These are phyloP conservation scores for Chalciporus pseudorubinellus DNA, from an alignment of 768 basidiomycete species.

Conservation along the genomic window DNA sequence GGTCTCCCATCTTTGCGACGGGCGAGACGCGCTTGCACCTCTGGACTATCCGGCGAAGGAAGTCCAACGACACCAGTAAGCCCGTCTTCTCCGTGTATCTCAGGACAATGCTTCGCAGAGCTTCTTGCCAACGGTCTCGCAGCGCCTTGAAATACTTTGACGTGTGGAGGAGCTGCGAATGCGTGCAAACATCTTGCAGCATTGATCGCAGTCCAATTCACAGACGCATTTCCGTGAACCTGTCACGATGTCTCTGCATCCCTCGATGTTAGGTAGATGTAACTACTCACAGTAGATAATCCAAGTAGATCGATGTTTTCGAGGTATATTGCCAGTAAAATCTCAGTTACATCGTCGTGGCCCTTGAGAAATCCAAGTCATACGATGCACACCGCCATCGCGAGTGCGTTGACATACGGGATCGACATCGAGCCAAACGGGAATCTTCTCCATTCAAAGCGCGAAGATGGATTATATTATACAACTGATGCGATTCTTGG, in stretches of 20 bases:
- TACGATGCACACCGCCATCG: neutral
- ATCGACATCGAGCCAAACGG: constrained; percentile 65
- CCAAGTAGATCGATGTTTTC: constrained; percentile 70
- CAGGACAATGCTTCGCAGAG: constrained; percentile 57
- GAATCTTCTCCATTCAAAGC: constrained; percentile 9
- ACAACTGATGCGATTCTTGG: neutral
- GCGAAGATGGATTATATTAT: neutral
- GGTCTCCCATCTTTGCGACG: constrained; percentile 39
- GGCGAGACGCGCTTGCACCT: constrained; percentile 51
- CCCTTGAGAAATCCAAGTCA: constrained; percentile 46
- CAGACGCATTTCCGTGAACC: constrained; percentile 80
- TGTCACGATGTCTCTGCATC: constrained; percentile 26
- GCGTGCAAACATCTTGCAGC: constrained; percentile 75
- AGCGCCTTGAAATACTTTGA: constrained; percentile 71
- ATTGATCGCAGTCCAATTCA: constrained; percentile 62
- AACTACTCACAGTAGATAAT: constrained; percentile 69
- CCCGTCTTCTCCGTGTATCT: constrained; percentile 83
- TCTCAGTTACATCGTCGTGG: constrained; percentile 86
- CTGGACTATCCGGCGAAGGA: constrained; percentile 45
- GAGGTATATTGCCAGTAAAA: constrained; percentile 70
- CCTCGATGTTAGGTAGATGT: neutral
- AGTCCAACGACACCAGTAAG: constrained; percentile 84
- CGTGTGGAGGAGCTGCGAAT: constrained; percentile 57
- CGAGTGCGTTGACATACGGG: constrained; percentile 43
- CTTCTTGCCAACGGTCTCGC: constrained; percentile 61